Evolutionary conservation across 495 filamentous ascomycete species (phyloP).

Genomic region (Sphaerosporella brunnea): DNA sequence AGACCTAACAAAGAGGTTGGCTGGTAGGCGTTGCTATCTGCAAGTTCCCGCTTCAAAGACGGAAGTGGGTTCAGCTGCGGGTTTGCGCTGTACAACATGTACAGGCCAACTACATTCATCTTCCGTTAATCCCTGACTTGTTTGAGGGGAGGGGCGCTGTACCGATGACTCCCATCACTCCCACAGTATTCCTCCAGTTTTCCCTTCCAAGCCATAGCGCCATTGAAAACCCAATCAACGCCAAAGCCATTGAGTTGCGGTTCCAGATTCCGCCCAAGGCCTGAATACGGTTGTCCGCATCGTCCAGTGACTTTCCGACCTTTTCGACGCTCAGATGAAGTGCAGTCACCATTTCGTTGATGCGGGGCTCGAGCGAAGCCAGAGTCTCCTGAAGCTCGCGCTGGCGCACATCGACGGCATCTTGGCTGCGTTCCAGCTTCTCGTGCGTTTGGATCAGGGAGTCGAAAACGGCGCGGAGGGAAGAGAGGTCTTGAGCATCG

Average conservation of each 20-base stretch:
- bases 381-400: background rate
- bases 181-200: background rate
- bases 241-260: background rate
- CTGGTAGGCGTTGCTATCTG: too few species aligned
- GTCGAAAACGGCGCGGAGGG: background rate
- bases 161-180: background rate
- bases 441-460: background rate
- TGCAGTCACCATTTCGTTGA: background rate
- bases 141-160: background rate
- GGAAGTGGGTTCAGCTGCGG: background rate
- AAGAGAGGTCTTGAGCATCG: background rate
- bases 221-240: background rate
- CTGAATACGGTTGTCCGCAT: background rate
- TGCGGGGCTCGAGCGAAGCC: background rate
- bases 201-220: slow-evolving; percentile 1
- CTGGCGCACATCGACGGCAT: background rate
- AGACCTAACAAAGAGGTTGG: too few species aligned
- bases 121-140: background rate
- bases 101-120: background rate
- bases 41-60: too few species aligned
- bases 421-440: background rate
- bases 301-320: slow-evolving; percentile 1
- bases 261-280: background rate
- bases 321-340: background rate
- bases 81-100: background rate